These are phyloP conservation scores for Cymbopogon flexuosus DNA, from an alignment of 202 grass and related monocot genomes.

Conservation along the genomic window DNA sequence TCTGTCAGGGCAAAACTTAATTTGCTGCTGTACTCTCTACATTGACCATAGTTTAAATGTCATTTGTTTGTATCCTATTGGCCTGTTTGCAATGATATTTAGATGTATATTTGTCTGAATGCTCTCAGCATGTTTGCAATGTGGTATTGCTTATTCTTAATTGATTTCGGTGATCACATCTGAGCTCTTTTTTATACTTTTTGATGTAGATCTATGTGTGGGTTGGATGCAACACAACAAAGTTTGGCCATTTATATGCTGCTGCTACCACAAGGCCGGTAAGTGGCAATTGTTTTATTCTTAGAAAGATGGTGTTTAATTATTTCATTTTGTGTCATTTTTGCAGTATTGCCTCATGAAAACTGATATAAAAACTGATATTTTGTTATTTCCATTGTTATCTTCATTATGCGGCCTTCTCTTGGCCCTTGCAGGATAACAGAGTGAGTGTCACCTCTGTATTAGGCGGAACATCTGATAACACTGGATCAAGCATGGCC, in stretches of 20 bases:
- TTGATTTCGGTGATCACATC: slow-evolving; percentile 6
- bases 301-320: neutral
- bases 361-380: too few species aligned
- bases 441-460: slow-evolving; percentile 74
- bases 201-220: slow-evolving; percentile 77
- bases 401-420: too few species aligned
- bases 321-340: neutral
- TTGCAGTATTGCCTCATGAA: neutral
- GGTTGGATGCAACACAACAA: slow-evolving; percentile 81
- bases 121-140: neutral
- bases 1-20: neutral
- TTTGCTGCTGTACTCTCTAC: neutral
- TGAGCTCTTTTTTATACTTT: neutral
- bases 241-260: slow-evolving; percentile 85
- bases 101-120: neutral
- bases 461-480: slow-evolving; percentile 81
- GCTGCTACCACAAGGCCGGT: slow-evolving; percentile 70
- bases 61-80: neutral
- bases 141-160: neutral
- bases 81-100: neutral
- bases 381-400: too few species aligned
- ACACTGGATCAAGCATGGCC: slow-evolving; percentile 78
- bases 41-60: neutral
- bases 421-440: slow-evolving; percentile 46
- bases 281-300: slow-evolving; percentile 10